These are phyloP conservation scores for Diaporthe humulicola DNA, from an alignment of 2,329 filamentous ascomycete genomes.

Conservation along the genomic window DNA sequence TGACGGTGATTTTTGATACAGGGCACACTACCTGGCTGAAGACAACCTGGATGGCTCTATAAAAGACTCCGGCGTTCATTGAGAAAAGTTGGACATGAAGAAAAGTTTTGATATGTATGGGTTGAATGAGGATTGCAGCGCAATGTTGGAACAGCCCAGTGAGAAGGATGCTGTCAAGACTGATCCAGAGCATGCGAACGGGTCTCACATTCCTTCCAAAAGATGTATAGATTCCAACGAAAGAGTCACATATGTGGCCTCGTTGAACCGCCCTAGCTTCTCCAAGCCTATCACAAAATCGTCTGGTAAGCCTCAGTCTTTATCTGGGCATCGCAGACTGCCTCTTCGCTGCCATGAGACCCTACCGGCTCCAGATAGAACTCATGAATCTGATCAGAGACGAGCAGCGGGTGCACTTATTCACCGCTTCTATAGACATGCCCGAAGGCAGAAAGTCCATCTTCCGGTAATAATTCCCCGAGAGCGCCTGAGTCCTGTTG, in stretches of 20 bases:
- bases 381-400: not conserved
- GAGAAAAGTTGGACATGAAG: not conserved
- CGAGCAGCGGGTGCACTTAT: not conserved
- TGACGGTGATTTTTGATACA: not conserved
- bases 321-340: not conserved
- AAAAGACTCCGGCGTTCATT: not conserved
- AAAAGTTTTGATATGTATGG: too few relatives aligned
- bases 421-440: not conserved
- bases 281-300: not conserved
- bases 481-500: not conserved
- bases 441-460: not conserved
- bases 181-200: too few relatives aligned
- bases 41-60: not conserved
- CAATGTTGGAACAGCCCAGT: not conserved
- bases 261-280: not conserved
- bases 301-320: not conserved
- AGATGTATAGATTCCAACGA: too few relatives aligned
- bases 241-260: too few relatives aligned
- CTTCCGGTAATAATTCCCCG: not conserved
- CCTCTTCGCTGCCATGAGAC: not conserved
- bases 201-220: too few relatives aligned
- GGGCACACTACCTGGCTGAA: conserved; percentile 10
- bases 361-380: conserved; percentile 5
- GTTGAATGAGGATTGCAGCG: too few relatives aligned
- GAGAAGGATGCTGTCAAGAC: too few relatives aligned